Evolutionary conservation across 2,329 filamentous ascomycete genomes (phyloP), one percentile per base, ranked within the genome.

Genomic region (Fusarium abutilonis): DNA sequence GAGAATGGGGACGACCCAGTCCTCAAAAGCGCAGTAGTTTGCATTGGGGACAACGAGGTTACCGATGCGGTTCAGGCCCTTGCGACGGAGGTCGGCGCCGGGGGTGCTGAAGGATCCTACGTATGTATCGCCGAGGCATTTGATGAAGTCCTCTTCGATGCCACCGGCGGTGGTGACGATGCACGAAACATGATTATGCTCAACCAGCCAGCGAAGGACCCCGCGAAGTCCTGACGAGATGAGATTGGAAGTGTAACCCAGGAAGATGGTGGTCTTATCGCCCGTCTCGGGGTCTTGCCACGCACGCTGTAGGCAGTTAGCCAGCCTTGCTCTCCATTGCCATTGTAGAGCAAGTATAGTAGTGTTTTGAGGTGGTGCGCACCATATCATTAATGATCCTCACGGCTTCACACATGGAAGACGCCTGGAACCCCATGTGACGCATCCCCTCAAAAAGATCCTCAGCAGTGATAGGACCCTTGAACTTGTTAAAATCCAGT

Each of bases 91-190:
- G 1, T 86, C 85, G 9, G 90, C 89, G 13, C 95, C 95, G 1
- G 84, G 79, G 0, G 91, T 88, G 47, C 84, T 86, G 78, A 98
- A 99, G 2, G 91, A 89, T 40, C 92, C 92, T 73, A 98, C 87
- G 76, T 97, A 99, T 0, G 95, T 99, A 48, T 92, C 89, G 10
- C 90, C 95, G 3, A 99, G 87, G 71, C 95, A 99, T 80, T 99
- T 99, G 83, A 99, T 99, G 55, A 99, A 88, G 77, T 99, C 95
- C 75, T 99, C 95, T 77, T 99, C 95, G 48, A 99, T 86, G 45
- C 95, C 95, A 40, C 95, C 95, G 0, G 95, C 95, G 0, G 95
- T 97, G 21, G 95, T 97, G 59, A 99, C 95, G 71, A 99, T 92
- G 66, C 90, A 91, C 1, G 92, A 95, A 63, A 99, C 88, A 74